Conservation (phyloP, 371 early-diverging fungal genomes). For the Zopfochytrium polystomum region DNA sequence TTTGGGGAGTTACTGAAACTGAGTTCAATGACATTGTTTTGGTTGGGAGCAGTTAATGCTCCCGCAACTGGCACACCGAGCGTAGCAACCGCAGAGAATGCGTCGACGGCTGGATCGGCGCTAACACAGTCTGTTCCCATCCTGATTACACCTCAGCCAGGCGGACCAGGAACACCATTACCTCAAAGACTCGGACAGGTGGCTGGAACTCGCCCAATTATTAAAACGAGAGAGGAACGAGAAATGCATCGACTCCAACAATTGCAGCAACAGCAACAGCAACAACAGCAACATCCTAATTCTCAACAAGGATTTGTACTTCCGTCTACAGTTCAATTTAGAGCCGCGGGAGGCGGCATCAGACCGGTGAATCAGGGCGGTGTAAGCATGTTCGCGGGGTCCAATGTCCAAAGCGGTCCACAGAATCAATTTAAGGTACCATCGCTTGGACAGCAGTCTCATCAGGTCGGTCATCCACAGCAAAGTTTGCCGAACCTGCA, state of each 20-base stretch:
- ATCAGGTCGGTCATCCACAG: no score
- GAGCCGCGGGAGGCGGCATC: no score
- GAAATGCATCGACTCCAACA: conserved; percentile 1
- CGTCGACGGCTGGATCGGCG: neutral
- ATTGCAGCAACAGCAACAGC: conserved; percentile 1
- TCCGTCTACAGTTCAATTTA: no score
- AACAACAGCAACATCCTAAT: neutral
- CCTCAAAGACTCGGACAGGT: neutral
- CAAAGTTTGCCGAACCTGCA: no score
- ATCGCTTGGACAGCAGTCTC: neutral
- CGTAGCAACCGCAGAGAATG: neutral
- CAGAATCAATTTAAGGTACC: neutral
- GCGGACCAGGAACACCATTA: no score
- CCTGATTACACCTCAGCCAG: no score
- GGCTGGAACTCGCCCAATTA: neutral
- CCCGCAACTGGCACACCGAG: neutral
- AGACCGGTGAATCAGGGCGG: no score
- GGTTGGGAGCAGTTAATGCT: no score
- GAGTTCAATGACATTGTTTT: no score
- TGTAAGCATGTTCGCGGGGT: neutral
- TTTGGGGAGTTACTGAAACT: no score
- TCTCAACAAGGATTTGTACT: neutral
- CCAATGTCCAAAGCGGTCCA: neutral
- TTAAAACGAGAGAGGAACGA: neutral
- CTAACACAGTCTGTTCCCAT: no score